These are phyloP conservation scores for Starmera caribaea DNA, from an alignment of 805 yeast genomes.

Conservation along the genomic window DNA sequence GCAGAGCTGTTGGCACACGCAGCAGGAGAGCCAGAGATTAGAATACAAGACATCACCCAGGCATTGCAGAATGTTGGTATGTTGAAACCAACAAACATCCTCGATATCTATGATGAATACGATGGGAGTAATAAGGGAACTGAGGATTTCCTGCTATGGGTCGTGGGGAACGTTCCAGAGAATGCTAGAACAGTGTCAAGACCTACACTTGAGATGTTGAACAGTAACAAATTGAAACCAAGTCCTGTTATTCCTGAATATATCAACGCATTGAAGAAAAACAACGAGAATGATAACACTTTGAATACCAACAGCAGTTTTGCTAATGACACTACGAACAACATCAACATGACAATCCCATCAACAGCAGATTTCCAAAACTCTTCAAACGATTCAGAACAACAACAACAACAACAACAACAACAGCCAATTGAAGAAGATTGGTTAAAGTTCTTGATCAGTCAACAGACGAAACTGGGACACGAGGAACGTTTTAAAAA, in stretches of 20 bases:
- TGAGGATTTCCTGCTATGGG: slow-evolving; percentile 47
- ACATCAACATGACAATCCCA: too few species aligned
- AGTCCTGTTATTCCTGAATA: slow-evolving; percentile 22
- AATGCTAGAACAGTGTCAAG: slow-evolving; percentile 30
- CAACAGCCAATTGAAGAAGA: slow-evolving; percentile 20
- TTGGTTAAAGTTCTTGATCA: slow-evolving; percentile 24
- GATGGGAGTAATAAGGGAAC: slow-evolving; percentile 37
- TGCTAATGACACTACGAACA: too few species aligned
- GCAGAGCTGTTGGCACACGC: slow-evolving; percentile 39
- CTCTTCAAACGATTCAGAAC: not conserved
- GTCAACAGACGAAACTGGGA: slow-evolving; percentile 17
- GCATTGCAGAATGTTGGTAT: slow-evolving; percentile 59
- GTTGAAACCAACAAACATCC: slow-evolving; percentile 43
- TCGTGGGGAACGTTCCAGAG: slow-evolving; percentile 33
- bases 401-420: slow-evolving; percentile 8
- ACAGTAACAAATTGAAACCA: slow-evolving; percentile 9
- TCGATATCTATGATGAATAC: slow-evolving; percentile 47
- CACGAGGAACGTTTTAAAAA: slow-evolving; percentile 12
- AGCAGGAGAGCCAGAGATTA: slow-evolving; percentile 36
- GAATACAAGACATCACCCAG: slow-evolving; percentile 58
- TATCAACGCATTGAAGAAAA: slow-evolving; percentile 9
- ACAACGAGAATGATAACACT: not conserved
- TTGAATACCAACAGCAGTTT: too few species aligned
- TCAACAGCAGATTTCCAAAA: too few species aligned
- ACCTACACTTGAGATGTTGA: slow-evolving; percentile 21